phyloP scores from a whole-genome alignment of 805 yeast genomes.

The Metschnikowia vanudenii region DNA sequence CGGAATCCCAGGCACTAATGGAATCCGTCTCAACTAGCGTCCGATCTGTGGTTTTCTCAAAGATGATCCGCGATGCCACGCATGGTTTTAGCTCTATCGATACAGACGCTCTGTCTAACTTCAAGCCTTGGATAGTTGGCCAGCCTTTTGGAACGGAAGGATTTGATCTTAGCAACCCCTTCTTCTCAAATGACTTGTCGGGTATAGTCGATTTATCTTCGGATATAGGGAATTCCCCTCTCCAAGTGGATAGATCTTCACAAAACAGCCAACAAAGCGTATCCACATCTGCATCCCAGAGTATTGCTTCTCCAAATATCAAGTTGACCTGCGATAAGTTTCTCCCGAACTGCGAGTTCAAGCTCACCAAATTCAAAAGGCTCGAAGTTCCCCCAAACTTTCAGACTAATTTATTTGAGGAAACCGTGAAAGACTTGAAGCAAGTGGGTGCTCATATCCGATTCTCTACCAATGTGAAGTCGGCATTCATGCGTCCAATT shows the following conservation, averaged over 20 bases:
- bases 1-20: not conserved
- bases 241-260: not conserved
- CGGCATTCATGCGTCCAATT: slow-evolving; percentile 22
- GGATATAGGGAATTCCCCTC: not conserved
- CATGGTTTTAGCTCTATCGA: slow-evolving; percentile 10
- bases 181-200: slow-evolving; percentile 2
- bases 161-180: slow-evolving; percentile 2
- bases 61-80: slow-evolving; percentile 8
- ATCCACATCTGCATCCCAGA: not conserved
- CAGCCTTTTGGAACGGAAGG: not conserved
- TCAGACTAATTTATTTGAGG: slow-evolving; percentile 2
- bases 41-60: slow-evolving; percentile 12
- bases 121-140: slow-evolving; percentile 12
- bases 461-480: not conserved
- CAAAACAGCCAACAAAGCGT: not conserved
- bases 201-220: not conserved
- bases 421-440: slow-evolving; percentile 5
- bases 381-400: slow-evolving; percentile 4
- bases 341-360: slow-evolving; percentile 3
- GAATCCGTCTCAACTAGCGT: not conserved
- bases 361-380: slow-evolving; percentile 1
- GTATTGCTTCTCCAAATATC: not conserved
- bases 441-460: slow-evolving; percentile 3
- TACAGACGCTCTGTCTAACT: slow-evolving; percentile 5
- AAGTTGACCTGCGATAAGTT: not conserved